A percentile compares a stretch with the other conserved stretches of the same genome.
phyloP scores from a whole-genome alignment of 768 basidiomycete species.

The Russula sp. region DNA sequence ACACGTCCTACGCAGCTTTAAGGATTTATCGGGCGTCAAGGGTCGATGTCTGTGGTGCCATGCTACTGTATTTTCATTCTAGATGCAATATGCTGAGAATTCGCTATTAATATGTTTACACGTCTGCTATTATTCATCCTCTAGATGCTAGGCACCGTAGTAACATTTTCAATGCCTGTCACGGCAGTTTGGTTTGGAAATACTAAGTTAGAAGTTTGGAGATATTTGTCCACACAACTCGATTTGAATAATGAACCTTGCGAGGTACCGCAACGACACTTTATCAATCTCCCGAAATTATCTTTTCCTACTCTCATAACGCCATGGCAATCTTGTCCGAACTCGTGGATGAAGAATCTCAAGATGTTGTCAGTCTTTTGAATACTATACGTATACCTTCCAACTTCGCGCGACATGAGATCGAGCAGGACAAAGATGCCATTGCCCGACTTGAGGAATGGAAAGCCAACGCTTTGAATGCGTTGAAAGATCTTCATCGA shows the following conservation, averaged over 20 bases:
- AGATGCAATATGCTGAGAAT: neutral
- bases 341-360: conserved; percentile 4
- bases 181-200: neutral
- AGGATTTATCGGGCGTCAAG: neutral
- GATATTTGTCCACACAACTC: neutral
- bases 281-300: neutral
- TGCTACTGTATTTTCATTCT: neutral
- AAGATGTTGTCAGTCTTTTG: neutral
- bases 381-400: conserved; percentile 38
- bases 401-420: conserved; percentile 40
- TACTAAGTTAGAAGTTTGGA: neutral
- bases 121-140: neutral
- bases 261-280: neutral
- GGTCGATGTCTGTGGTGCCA: neutral
- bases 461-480: conserved; percentile 36
- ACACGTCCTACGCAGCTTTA: conserved; percentile 7
- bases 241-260: neutral
- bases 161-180: neutral
- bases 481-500: conserved; percentile 30
- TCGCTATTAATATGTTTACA: neutral
- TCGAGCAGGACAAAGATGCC: conserved; percentile 35
- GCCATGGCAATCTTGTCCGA: conserved; percentile 20
- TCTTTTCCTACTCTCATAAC: neutral
- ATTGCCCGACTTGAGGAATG: conserved; percentile 42
- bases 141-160: neutral